Base-by-base conservation (phyloP, 2,329 filamentous ascomycete species). In the Fusarium sp. region DNA sequence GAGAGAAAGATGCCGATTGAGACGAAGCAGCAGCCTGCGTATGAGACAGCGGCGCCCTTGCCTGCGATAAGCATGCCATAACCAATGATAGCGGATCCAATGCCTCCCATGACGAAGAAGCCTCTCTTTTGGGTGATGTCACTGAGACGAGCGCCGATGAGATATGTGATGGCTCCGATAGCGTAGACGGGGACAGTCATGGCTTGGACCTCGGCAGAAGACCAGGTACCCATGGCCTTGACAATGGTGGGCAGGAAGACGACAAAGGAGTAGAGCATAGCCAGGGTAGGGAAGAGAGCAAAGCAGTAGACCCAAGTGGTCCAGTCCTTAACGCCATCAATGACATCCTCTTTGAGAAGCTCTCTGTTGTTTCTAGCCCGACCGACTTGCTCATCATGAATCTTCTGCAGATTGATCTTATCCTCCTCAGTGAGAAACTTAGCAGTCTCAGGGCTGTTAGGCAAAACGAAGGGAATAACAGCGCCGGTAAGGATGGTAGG, bases 221-320 rank as follows among this genome's bases (percentile, higher is more conserved):
- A 84, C 81, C 90, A 92, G 6, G 79, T 80, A 8, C 90, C 89
- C 66, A 93, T 87, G 0, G 86, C 87, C 60, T 87, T 83, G 79
- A 93, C 92, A 71, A 93, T 93, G 8, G 90, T 92, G 0, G 91
- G 91, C 35, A 93, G 81, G 78, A 93, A 93, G 2, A 90, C 92
- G 59, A 86, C 88, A 77, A 89, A 92, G 1, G 90, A 90, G 78
- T 93, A 93, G 1, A 93, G 84, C 86, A 92, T 91, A 6, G 88
- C 90, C 70, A 92, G 89, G 22, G 85, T 84, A 8, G 90, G 88
- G 73, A 92, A 92, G 66, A 90, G 87, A 4, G 84, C 88, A 45
- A 89, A 82, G 74, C 85, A 88, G 76, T 91, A 91, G 1, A 84
- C 83, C 83, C 88, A 92, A 24, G 91, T 86, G 63, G 89, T 91